These are phyloP conservation scores for Alternaria arborescens DNA, from an alignment of 2,329 filamentous ascomycete species.

Conservation along the genomic window DNA sequence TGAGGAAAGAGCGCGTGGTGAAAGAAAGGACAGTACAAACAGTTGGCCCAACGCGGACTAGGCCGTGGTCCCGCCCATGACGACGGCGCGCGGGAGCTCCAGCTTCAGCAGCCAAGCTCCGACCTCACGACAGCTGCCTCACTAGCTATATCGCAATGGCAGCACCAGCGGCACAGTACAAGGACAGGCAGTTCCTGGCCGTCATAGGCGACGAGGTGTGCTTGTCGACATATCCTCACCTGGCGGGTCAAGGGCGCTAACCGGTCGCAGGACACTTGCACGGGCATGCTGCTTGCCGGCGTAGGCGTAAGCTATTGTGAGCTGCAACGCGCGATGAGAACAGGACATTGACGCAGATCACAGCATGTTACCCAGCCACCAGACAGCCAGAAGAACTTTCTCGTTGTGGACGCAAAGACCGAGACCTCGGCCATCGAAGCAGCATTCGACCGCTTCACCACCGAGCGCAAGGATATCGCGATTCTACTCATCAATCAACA, in stretches of 20 bases:
- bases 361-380: conserved; percentile 91
- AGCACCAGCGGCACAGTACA: conserved; percentile 66
- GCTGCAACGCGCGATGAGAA: neutral
- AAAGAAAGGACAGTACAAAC: conserved; percentile 25
- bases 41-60: conserved; percentile 35
- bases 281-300: conserved; percentile 91
- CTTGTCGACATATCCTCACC: neutral
- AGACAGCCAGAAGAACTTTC: conserved; percentile 95
- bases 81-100: conserved; percentile 24
- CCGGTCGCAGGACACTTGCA: conserved; percentile 82
- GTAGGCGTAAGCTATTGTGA: conserved; percentile 76
- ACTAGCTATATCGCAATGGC: conserved; percentile 60
- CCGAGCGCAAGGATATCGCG: conserved; percentile 92
- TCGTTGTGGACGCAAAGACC: conserved; percentile 94
- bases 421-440: conserved; percentile 87
- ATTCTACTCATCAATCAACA: conserved; percentile 98
- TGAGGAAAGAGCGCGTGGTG: conserved; percentile 13
- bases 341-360: conserved; percentile 11
- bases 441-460: conserved; percentile 88
- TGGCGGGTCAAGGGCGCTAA: conserved; percentile 21
- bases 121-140: conserved; percentile 29
- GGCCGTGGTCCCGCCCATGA: conserved; percentile 33
- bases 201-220: conserved; percentile 95
- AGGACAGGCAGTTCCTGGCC: conserved; percentile 92
- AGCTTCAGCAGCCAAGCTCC: conserved; percentile 27